Base-by-base conservation (phyloP, 2,329 filamentous ascomycete species). In the Nemania sp. region DNA sequence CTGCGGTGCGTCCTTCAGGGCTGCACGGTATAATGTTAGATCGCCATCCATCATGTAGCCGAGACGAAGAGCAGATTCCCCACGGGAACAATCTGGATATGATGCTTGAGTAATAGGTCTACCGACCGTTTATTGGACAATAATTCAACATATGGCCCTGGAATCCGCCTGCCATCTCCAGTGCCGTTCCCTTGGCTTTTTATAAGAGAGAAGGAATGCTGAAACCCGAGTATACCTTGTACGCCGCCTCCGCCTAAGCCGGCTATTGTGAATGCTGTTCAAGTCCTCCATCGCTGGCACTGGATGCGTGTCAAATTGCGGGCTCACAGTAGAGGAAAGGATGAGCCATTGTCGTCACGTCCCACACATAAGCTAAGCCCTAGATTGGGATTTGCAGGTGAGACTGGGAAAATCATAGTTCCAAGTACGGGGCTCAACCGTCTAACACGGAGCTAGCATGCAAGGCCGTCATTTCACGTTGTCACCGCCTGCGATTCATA, bases 1-100 rank as follows among this genome's bases (percentile, higher is more conserved):
- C 67, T 82, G 80, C 1, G 79, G 79, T 22, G 78, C 43, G 5
- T 52, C 32, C 58, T 61, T 59, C 6, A 60, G 26, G 22, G 49
- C 20, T 49, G 58, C 45, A 32, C 18, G 11, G 24, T 62, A 69
- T n/a, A 56, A 15, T 24, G 58, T 10, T 15, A 63, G 41, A 56
- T 60, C 58, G 47, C 47, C 18, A 41, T 51, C 58, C 67, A 69
- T 69, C 38, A 18, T 43, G 55, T 32, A 11, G 55, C 13, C 5
- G 29, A 11, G n/a, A 24, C 15, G n/a, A 59, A 35, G 5, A 22
- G 47, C 11, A 27, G 27, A 49, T 27, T 22, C 15, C n/a, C 15
- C 15, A 32, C 10, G 26, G 32, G 20, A 24, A 41, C n/a, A 51
- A 52, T 43, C 18, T 29, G 6, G 32, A 35, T 35, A 11, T 11